These are phyloP conservation scores for Gonium pectorale DNA, from an alignment of 139 green algal species.

Conservation along the genomic window DNA sequence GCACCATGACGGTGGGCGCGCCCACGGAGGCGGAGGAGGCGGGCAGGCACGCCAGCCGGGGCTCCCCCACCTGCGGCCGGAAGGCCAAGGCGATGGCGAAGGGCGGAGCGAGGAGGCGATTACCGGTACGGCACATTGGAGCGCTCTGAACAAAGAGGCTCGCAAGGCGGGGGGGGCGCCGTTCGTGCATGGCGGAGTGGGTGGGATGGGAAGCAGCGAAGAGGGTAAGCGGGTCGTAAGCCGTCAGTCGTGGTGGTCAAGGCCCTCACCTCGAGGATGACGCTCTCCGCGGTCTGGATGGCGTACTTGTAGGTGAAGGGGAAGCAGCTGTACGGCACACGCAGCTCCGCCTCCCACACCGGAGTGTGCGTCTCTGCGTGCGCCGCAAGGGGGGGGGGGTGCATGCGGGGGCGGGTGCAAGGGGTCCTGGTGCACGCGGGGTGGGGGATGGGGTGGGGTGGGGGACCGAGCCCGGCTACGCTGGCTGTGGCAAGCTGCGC, in stretches of 20 bases:
- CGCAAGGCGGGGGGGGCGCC: no score
- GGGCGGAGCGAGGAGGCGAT: not conserved
- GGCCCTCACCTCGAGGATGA: conserved; percentile 20
- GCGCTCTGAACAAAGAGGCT: no score
- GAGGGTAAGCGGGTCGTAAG: no score
- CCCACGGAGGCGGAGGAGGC: conserved; percentile 42
- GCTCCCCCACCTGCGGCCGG: conserved; percentile 19
- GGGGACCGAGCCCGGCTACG: no score
- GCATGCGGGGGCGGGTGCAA: not conserved
- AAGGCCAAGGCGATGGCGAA: not conserved
- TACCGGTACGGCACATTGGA: no score
- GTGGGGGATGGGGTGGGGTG: no score
- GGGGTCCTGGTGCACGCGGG: no score
- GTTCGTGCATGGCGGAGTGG: no score
- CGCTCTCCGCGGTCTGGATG: conserved; percentile 50
- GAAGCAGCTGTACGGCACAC: conserved; percentile 72
- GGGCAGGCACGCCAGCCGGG: conserved; percentile 41
- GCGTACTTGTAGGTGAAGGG: conserved; percentile 92
- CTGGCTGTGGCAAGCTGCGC: no score
- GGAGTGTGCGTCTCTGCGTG: conserved; percentile 54
- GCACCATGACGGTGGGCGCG: conserved; percentile 67
- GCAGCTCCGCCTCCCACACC: conserved; percentile 71
- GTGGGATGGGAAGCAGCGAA: no score
- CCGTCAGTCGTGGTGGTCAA: no score
- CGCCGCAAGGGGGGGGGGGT: not conserved